phyloP scores from a whole-genome alignment of 306 rosid genomes.

The Corylus avellana region DNA sequence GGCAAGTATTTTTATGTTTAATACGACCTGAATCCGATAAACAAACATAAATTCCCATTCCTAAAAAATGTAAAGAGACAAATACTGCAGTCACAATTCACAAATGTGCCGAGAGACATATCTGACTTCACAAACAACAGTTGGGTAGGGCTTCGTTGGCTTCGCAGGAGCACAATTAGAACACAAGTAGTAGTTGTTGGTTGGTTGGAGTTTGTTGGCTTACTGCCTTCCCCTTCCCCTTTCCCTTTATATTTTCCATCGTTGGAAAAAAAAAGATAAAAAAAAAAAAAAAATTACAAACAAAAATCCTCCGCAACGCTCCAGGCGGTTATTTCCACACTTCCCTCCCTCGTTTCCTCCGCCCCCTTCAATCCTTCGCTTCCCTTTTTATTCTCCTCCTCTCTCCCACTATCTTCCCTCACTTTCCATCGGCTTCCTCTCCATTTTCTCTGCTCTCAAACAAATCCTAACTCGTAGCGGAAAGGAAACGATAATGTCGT shows the following conservation, averaged over 20 bases:
- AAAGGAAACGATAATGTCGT: constrained; percentile 50
- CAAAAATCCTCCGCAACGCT: constrained; percentile 7
- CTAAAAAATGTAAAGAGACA: too few species aligned
- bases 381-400: constrained; percentile 12
- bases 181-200: background rate
- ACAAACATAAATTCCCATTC: too few species aligned
- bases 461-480: background rate
- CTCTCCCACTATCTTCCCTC: constrained; percentile 10
- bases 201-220: constrained; percentile 30
- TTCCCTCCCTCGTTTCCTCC: constrained; percentile 66
- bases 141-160: background rate
- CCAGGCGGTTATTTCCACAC: constrained; percentile 63
- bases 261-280: background rate
- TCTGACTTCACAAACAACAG: background rate
- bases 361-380: constrained; percentile 29
- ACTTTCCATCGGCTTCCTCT: background rate
- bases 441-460: constrained; percentile 11
- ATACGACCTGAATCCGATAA: too few species aligned
- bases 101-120: too few species aligned
- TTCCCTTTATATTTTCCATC: background rate
- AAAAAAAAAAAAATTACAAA: background rate
- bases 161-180: background rate
- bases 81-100: too few species aligned
- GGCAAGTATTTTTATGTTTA: too few species aligned
- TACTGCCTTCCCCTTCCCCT: constrained; percentile 19